These are phyloP conservation scores for Colletotrichum eremochloae DNA, from an alignment of 2,329 filamentous ascomycete genomes.

Conservation along the genomic window DNA sequence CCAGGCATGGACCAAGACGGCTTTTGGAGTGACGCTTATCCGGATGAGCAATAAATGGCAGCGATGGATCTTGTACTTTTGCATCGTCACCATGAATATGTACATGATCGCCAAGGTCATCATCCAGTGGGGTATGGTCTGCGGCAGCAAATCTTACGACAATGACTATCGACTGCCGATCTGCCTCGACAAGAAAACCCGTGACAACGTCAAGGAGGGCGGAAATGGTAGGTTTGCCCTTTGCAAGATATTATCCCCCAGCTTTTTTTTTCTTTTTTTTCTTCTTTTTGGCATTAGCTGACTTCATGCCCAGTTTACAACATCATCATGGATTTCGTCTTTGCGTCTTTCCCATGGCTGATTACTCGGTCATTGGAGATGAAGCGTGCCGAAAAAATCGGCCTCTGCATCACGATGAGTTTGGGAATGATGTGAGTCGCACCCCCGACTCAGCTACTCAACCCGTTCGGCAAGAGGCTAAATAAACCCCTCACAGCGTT, in stretches of 20 bases:
- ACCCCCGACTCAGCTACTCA: neutral
- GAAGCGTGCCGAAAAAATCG: conserved; percentile 48
- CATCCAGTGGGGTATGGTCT: conserved; percentile 64
- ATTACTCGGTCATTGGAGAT: conserved; percentile 49
- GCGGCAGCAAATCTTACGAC: conserved; percentile 57
- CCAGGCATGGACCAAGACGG: conserved; percentile 54
- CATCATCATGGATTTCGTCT: conserved; percentile 55
- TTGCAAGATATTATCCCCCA: no score
- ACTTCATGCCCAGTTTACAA: conserved; percentile 58
- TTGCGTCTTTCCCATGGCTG: conserved; percentile 50
- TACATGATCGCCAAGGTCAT: conserved; percentile 62
- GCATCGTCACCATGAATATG: conserved; percentile 62
- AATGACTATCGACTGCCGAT: conserved; percentile 63
- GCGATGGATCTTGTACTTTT: conserved; percentile 61
- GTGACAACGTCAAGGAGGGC: conserved; percentile 61
- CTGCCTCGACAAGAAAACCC: conserved; percentile 55
- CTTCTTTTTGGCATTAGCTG: neutral
- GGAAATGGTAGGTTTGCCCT: conserved; percentile 59
- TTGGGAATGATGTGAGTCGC: conserved; percentile 52
- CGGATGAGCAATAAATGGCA: conserved; percentile 61
- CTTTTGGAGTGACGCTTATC: conserved; percentile 54
- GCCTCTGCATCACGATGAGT: conserved; percentile 48
- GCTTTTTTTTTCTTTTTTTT: no score
- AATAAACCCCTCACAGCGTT: conserved; percentile 48
- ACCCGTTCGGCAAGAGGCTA: neutral